A percentile compares a stretch with the other conserved stretches of the same genome.
Conservation (phyloP, 768 basidiomycete genomes). For the Suillus fuscotomentosus region DNA sequence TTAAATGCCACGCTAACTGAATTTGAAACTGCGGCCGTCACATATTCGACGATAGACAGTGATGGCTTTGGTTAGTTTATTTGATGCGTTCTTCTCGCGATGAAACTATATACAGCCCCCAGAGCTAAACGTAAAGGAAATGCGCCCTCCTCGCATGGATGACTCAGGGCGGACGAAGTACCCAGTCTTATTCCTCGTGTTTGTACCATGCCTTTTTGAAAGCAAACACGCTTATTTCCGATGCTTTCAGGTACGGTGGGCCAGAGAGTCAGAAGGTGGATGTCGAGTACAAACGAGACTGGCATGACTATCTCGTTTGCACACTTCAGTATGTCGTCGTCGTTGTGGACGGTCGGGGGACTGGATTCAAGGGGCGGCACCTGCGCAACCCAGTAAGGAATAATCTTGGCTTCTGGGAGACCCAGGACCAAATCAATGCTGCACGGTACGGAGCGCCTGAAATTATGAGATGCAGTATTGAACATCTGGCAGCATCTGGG, state of each 20-base stretch:
- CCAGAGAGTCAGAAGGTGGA: slow-evolving; percentile 82
- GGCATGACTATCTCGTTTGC: slow-evolving; percentile 86
- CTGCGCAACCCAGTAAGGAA: slow-evolving; percentile 87
- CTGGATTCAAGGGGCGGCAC: slow-evolving; percentile 84
- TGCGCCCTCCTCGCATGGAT: slow-evolving; percentile 91
- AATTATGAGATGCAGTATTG: slow-evolving; percentile 4
- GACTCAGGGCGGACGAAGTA: slow-evolving; percentile 95
- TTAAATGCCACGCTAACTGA: slow-evolving; percentile 62
- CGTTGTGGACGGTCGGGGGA: slow-evolving; percentile 89
- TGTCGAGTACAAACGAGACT: slow-evolving; percentile 66
- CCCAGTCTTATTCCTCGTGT: slow-evolving; percentile 90
- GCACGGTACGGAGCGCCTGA: slow-evolving; percentile 58
- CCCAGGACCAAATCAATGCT: slow-evolving; percentile 84
- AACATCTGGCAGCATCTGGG: slow-evolving; percentile 61
- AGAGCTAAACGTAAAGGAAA: slow-evolving; percentile 91
- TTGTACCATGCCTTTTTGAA: slow-evolving; percentile 13
- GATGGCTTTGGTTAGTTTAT: slow-evolving; percentile 69
- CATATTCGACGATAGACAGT: slow-evolving; percentile 68
- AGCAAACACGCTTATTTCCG: background rate
- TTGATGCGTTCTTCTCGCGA: slow-evolving; percentile 16
- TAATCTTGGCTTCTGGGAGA: slow-evolving; percentile 88
- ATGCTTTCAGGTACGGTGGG: slow-evolving; percentile 75
- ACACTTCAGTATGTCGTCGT: slow-evolving; percentile 84
- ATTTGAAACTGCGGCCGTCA: slow-evolving; percentile 71
- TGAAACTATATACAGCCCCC: slow-evolving; percentile 19